Evolutionary conservation across 306 rosid species (phyloP), one percentile per base, ranked within the genome.

Genomic region (Citrullus mucosospermus): DNA sequence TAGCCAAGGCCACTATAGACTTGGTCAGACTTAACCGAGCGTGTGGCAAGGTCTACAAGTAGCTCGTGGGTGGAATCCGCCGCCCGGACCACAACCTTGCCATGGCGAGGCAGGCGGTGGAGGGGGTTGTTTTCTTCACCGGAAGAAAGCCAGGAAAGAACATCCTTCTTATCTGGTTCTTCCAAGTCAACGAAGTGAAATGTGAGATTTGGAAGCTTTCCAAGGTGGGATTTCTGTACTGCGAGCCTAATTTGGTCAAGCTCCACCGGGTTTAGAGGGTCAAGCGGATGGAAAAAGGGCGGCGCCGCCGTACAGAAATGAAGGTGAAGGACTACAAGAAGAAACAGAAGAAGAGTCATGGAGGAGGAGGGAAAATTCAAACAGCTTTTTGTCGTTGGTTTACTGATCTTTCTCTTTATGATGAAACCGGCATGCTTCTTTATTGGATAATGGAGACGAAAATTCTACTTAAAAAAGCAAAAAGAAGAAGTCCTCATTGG

Each of bases 81-180:
- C 22, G 88, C 94, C 83, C 96, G 82, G 44, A 86, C 88, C 57
- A 93, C 96, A 15, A 86, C 90, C 30, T 90, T 87, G 81, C 91
- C 98, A 13, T 74, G 91, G 63, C 96, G 97, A 53, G 85, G 73
- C 25, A 55, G 83, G 58, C 76, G 79, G 65, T 74, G 76, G 41
- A 78, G 77, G 48, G 73, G 79, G 65, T 58, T 55, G 66, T 72
- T 80, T 2, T 77, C 38, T 5, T 69, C 34, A 12, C 75, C 16
- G n/a, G 75, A 84, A 78, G 91, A 88, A 48, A 93, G 85, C 93
- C 93, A 91, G 44, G 81, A 77, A 79, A 91, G 82, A 80, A 93
- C 97, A 76, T 84, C 81, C 6, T 36, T 71, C 86, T 93, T 93
- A 72, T 91, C 86, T 53, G 97, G 97, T 80, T 91, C 97, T 67